These are phyloP conservation scores for Thelephora aurantiotincta DNA, from an alignment of 768 basidiomycete species.

Conservation along the genomic window DNA sequence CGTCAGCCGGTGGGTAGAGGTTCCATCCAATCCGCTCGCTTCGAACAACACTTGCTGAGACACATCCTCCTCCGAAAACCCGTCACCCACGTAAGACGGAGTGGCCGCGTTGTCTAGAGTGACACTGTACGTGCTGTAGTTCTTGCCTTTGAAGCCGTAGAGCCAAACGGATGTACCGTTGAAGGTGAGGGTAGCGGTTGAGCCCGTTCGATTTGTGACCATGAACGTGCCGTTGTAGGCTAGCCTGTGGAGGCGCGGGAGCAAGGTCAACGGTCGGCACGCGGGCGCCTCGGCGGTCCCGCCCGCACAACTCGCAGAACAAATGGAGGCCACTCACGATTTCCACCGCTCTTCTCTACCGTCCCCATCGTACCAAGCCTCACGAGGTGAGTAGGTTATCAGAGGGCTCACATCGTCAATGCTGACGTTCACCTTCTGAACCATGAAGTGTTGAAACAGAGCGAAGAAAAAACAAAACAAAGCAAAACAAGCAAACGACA, in stretches of 20 bases:
- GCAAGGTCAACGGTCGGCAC: too few relatives aligned
- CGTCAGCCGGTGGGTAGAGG: neutral
- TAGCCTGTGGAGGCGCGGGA: too few relatives aligned
- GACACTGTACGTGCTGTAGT: conserved; percentile 33
- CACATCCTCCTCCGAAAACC: neutral
- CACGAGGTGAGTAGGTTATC: conserved; percentile 32
- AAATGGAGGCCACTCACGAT: conserved; percentile 31
- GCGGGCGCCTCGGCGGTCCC: too few relatives aligned
- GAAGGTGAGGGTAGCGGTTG: conserved; percentile 36
- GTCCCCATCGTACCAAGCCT: conserved; percentile 34
- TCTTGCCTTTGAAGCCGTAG: conserved; percentile 30
- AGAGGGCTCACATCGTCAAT: conserved; percentile 46
- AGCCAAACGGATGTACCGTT: conserved; percentile 40
- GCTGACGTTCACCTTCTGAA: conserved; percentile 8
- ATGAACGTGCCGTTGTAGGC: too few relatives aligned
- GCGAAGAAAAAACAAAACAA: too few relatives aligned
- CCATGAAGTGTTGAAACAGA: too few relatives aligned
- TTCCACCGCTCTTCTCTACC: conserved; percentile 23
- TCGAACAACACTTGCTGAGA: neutral
- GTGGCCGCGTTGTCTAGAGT: conserved; percentile 24
- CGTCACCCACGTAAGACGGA: conserved; percentile 7
- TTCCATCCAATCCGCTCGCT: neutral
- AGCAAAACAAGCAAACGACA: too few relatives aligned
- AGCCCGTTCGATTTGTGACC: conserved; percentile 17
- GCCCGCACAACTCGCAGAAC: conserved; percentile 14